These are phyloP conservation scores for Zymoseptoria pseudotritici DNA, from an alignment of 2,329 filamentous ascomycete species.

Conservation along the genomic window DNA sequence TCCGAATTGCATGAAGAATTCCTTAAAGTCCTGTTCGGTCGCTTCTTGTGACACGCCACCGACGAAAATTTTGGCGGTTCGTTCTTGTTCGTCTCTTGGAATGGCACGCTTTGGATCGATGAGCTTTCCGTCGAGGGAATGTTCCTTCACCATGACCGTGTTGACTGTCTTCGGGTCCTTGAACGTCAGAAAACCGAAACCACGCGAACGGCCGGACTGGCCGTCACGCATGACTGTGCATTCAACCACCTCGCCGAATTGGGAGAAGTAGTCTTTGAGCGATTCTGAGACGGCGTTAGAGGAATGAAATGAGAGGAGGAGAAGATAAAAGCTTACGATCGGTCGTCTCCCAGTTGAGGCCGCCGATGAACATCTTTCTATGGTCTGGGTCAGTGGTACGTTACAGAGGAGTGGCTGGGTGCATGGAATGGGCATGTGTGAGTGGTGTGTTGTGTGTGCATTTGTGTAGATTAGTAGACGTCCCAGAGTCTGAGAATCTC, in stretches of 20 bases:
- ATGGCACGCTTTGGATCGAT: constrained; percentile 98
- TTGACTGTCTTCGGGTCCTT: constrained; percentile 97
- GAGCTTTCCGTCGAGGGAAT: constrained; percentile 96
- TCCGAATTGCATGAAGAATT: constrained; percentile 95
- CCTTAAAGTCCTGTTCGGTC: constrained; percentile 89
- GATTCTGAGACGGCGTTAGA: constrained; percentile 60
- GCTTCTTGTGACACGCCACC: constrained; percentile 96
- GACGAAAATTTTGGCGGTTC: constrained; percentile 97
- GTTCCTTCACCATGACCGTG: constrained; percentile 99
- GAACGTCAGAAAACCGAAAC: constrained; percentile 96
- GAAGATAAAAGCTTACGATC: constrained; percentile 63
- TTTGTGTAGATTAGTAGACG: background rate
- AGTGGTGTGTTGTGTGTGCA: background rate
- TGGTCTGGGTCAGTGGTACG: constrained; percentile 4
- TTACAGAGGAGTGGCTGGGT: constrained; percentile 13
- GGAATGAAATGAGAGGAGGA: background rate
- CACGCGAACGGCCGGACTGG: constrained; percentile 83
- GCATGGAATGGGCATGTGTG: constrained; percentile 2
- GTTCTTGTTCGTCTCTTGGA: constrained; percentile 93
- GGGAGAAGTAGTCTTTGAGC: constrained; percentile 90
- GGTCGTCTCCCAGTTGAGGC: constrained; percentile 97
- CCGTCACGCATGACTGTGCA: constrained; percentile 99
- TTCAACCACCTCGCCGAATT: constrained; percentile 94
- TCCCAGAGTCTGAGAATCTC: background rate
- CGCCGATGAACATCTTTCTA: constrained; percentile 99